These are phyloP conservation scores for Cryptosporidium canis DNA, from an alignment of 169 alveolate genomes.

Conservation along the genomic window DNA sequence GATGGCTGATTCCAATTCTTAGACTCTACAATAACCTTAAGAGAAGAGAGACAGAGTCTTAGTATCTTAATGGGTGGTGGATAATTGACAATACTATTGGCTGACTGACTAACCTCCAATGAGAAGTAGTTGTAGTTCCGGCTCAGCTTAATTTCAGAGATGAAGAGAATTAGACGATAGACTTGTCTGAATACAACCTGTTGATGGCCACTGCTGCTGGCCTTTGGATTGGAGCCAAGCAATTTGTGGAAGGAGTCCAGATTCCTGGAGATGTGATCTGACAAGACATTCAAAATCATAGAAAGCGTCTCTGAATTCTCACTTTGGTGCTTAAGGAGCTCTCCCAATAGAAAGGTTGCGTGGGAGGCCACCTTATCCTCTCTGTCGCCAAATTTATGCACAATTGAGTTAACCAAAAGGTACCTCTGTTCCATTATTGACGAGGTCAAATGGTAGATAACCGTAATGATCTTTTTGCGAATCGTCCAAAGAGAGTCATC, in stretches of 20 bases:
- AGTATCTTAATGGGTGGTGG: constrained; percentile 60
- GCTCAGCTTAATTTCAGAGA: constrained; percentile 54
- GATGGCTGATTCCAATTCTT: background rate
- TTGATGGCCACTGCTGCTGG: background rate
- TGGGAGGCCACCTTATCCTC: constrained; percentile 64
- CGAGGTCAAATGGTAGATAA: constrained; percentile 5
- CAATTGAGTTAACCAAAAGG: constrained; percentile 5
- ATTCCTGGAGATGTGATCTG: constrained; percentile 46
- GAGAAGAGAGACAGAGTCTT: constrained; percentile 31
- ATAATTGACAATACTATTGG: background rate
- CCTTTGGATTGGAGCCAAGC: background rate
- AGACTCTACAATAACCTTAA: constrained; percentile 45
- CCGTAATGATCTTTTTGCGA: constrained; percentile 30
- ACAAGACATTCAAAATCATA: constrained; percentile 10
- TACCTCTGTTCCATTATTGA: constrained; percentile 30
- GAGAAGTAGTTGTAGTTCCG: constrained; percentile 34
- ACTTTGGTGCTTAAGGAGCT: background rate
- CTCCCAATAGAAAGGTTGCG: constrained; percentile 46
- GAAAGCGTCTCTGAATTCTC: background rate
- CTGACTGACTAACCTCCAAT: background rate
- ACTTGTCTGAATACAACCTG: constrained; percentile 19
- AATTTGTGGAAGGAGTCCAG: constrained; percentile 27
- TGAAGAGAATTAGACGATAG: constrained; percentile 52
- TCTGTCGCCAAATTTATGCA: constrained; percentile 63
- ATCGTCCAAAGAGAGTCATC: constrained; percentile 59